A percentile compares a stretch with the other conserved stretches of the same genome.
Evolutionary conservation across 1,284 basidiomycete species (phyloP).

Genomic region (Microbotryomycetes sp.): DNA sequence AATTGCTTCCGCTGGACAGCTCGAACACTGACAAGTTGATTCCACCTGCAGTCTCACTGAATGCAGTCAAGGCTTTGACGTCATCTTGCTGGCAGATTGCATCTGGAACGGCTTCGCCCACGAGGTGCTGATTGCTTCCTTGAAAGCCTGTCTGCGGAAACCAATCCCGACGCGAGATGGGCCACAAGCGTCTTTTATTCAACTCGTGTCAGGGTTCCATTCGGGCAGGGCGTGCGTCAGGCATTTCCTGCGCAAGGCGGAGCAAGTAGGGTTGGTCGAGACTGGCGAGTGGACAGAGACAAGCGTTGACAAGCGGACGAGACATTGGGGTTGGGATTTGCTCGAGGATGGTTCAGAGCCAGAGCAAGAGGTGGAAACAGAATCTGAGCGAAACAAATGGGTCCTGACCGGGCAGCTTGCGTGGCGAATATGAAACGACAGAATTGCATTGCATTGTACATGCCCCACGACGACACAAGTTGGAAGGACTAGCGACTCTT

Average conservation of each 20-base stretch:
- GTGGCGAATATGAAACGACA: too few species aligned
- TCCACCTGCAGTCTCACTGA: too few species aligned
- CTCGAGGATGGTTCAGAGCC: neutral
- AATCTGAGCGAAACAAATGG: slow-evolving; percentile 18
- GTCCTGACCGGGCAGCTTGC: slow-evolving; percentile 13
- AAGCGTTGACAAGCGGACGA: neutral
- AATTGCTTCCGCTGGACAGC: neutral
- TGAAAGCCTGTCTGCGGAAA: slow-evolving; percentile 1
- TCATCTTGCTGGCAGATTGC: slow-evolving; percentile 21
- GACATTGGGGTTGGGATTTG: slow-evolving; percentile 13
- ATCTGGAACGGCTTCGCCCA: slow-evolving; percentile 11
- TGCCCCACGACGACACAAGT: too few species aligned
- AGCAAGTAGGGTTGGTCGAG: neutral
- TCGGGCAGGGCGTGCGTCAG: slow-evolving; percentile 11
- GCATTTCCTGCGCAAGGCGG: slow-evolving; percentile 12
- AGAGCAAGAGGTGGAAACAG: slow-evolving; percentile 13
- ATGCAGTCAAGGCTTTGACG: neutral
- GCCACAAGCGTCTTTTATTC: neutral
- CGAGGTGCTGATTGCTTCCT: slow-evolving; percentile 5
- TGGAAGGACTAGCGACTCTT: too few species aligned
- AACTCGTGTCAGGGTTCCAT: slow-evolving; percentile 13
- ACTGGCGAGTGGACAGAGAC: slow-evolving; percentile 3
- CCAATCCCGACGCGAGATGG: neutral
- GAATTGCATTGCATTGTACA: too few species aligned
- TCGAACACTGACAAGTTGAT: neutral